These are phyloP conservation scores for Begonia loranthoides DNA, from an alignment of 306 rosid species.

Conservation along the genomic window DNA sequence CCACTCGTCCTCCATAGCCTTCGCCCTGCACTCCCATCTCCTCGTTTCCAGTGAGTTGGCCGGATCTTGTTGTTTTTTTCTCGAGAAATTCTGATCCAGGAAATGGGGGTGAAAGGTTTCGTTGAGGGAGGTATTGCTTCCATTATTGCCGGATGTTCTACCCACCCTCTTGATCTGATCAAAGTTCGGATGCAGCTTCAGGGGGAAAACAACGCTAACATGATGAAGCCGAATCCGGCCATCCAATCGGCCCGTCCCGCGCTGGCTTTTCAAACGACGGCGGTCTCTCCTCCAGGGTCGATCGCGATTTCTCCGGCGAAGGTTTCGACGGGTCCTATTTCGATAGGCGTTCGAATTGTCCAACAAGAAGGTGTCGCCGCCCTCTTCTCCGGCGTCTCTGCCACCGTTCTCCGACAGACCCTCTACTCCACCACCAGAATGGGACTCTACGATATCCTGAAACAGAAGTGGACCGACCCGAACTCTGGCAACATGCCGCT, in stretches of 20 bases:
- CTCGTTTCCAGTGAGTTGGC: conserved; percentile 2
- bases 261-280: background rate
- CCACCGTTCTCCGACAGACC: conserved; percentile 8
- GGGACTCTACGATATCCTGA: conserved; percentile 11
- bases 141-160: conserved; percentile 6
- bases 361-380: conserved; percentile 3
- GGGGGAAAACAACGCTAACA: conserved; percentile 2
- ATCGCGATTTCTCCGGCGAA: background rate
- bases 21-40: conserved; percentile 23
- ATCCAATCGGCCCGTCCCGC: background rate
- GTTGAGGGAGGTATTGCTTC: conserved; percentile 13
- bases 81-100: background rate
- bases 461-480: conserved; percentile 4
- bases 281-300: background rate
- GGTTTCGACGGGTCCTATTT: background rate
- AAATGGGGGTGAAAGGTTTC: conserved; percentile 9
- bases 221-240: background rate
- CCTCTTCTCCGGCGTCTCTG: conserved; percentile 10
- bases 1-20: conserved; percentile 39
- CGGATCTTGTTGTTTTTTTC: background rate
- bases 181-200: conserved; percentile 15
- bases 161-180: conserved; percentile 12
- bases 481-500: background rate
- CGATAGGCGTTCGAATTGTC: conserved; percentile 2
- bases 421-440: conserved; percentile 13